Conservation (phyloP, 1,284 basidiomycete species). For the Tylopilus sp. region DNA sequence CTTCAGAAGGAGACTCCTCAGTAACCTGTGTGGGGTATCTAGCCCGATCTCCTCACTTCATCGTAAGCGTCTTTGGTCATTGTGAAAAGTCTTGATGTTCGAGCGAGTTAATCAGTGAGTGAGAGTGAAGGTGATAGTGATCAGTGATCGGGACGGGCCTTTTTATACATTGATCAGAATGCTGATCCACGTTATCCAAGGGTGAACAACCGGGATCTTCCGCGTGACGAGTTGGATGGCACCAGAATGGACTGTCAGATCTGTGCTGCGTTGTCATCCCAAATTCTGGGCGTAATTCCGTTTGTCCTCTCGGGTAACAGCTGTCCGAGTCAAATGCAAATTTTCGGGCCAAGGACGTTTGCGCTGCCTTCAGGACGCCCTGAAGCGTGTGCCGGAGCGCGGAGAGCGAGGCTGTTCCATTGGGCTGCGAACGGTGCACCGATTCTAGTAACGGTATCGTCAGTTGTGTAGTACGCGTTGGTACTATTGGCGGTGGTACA, state of each 20-base stretch:
- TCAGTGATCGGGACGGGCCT: slow-evolving; percentile 3
- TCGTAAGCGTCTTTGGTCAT: slow-evolving; percentile 21
- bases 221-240: slow-evolving; percentile 1
- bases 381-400: no score
- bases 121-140: slow-evolving; percentile 9
- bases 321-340: no score
- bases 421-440: no score
- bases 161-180: slow-evolving; percentile 18
- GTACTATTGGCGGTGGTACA: no score
- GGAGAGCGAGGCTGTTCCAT: no score
- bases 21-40: neutral
- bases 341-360: no score
- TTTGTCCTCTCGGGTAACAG: neutral
- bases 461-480: no score
- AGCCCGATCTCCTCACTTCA: slow-evolving; percentile 8
- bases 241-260: slow-evolving; percentile 9
- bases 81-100: neutral
- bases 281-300: neutral
- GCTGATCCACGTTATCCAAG: neutral
- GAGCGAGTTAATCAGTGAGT: neutral
- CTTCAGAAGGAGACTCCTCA: slow-evolving; percentile 19
- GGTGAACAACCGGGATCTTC: slow-evolving; percentile 1
- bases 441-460: no score
- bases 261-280: neutral
- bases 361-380: no score